Percentiles rank a stretch among this genome's conserved stretches.
Conservation (phyloP, 1,284 basidiomycete genomes). For the Tylopilus sp. region DNA sequence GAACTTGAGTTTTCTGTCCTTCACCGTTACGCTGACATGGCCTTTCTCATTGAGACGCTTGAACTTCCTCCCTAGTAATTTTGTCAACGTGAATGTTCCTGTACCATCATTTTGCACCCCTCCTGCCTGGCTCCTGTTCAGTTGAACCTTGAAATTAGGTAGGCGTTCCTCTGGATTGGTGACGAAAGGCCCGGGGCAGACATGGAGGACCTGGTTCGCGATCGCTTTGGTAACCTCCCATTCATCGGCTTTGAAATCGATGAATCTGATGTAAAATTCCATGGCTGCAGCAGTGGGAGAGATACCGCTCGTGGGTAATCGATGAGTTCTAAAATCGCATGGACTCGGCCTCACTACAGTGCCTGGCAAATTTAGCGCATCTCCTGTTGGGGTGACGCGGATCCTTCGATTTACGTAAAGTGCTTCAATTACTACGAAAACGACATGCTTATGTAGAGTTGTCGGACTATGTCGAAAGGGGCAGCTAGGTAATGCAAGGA, state of each 20-base stretch:
- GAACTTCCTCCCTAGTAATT: constrained; percentile 43
- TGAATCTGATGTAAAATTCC: constrained; percentile 47
- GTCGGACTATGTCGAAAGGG: not conserved
- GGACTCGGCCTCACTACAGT: too few relatives aligned
- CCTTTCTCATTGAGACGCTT: constrained; percentile 39
- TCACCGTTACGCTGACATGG: constrained; percentile 38
- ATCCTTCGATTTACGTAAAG: constrained; percentile 7
- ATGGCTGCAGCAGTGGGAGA: constrained; percentile 29
- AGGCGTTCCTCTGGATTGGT: constrained; percentile 35
- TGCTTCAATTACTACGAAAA: not conserved
- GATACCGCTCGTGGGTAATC: constrained; percentile 5
- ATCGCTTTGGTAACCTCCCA: constrained; percentile 56
- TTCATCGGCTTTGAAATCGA: constrained; percentile 45
- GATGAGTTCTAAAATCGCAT: not conserved
- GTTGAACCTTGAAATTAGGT: constrained; percentile 53
- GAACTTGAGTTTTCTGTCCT: constrained; percentile 31
- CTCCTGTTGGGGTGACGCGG: constrained; percentile 13
- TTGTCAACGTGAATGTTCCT: constrained; percentile 46
- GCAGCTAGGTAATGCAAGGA: constrained; percentile 3
- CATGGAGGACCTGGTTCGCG: constrained; percentile 48
- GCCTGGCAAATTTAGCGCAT: too few relatives aligned
- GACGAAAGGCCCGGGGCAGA: constrained; percentile 37
- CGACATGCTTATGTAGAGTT: not conserved
- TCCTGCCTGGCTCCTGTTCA: constrained; percentile 46
- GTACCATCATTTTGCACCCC: constrained; percentile 54